Conservation (phyloP, 768 basidiomycete genomes). For the Erythrobasidium yunnanense region DNA sequence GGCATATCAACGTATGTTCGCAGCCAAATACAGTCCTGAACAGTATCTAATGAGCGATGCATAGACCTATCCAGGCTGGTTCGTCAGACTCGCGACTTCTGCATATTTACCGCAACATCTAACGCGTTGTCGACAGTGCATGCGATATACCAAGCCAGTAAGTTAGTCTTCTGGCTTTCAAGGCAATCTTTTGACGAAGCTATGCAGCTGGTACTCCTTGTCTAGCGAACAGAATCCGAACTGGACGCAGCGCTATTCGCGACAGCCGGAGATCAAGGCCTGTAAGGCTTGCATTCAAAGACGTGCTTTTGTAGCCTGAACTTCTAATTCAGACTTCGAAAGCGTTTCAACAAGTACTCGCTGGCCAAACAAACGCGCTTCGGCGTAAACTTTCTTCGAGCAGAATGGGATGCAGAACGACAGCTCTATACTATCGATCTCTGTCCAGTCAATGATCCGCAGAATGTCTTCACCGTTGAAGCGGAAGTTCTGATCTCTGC, state of each 20-base stretch:
- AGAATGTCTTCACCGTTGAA: not conserved
- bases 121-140: not conserved
- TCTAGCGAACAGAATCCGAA: constrained; percentile 18
- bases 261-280: constrained; percentile 4
- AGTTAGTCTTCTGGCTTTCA: not conserved
- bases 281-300: constrained; percentile 15
- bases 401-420: constrained; percentile 8
- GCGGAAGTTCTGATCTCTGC: constrained; percentile 23
- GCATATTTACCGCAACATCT: too few species aligned
- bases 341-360: constrained; percentile 15
- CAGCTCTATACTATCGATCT: constrained; percentile 7
- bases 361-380: constrained; percentile 5
- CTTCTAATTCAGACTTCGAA: constrained; percentile 9
- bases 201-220: constrained; percentile 19
- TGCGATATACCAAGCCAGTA: constrained; percentile 23
- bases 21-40: not conserved
- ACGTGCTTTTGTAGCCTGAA: too few species aligned
- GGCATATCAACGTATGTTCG: constrained; percentile 15
- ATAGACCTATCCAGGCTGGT: constrained; percentile 22
- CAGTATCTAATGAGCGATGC: not conserved
- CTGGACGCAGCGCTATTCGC: not conserved
- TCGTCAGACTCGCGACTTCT: not conserved
- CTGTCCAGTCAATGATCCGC: not conserved
- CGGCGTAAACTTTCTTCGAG: not conserved
- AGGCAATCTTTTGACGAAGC: not conserved